Evolutionary conservation across 2,329 filamentous ascomycete genomes (phyloP), one percentile per base, ranked within the genome.

Genomic region (Podosphaera leucotricha): DNA sequence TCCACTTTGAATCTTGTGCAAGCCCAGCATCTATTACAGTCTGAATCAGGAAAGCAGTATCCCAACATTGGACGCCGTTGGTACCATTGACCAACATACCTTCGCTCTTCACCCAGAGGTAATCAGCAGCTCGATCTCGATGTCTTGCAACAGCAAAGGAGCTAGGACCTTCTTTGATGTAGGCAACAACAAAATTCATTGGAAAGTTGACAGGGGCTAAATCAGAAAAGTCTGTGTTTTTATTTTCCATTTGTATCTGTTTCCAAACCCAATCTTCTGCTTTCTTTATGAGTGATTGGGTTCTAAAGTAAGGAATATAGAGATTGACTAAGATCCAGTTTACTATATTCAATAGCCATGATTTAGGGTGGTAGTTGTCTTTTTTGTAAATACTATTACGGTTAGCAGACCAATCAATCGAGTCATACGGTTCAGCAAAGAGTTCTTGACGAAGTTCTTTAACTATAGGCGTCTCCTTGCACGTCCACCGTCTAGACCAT

Each of bases 41-140:
- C 59, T 93, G 85, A 28, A 94, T 83, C 16, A 79, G 64, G 57
- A 95, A 95, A 0, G 85, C 72, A 0, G 90, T 98, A 57, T 98
- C 90, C 90, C 90, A 98, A 50, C 77, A 80, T 60, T 98, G 90
- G 1, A 95, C 86, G n/a, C 90, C 90, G 53, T 98, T 95, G 7
- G 90, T 98, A 33, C 90, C 90, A 54, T 94, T 94, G 61, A 79
- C 79, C 41, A 95, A 68, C 82, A 98, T 84, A 5, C 90, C 90
- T 57, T 94, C 86, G 28, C 76, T 61, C 50, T 92, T 93, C 42
- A 98, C 68, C 86, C 90, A 98, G 24, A 98, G 61, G 48, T 78
- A 92, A 54, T 98, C 90, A 38, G 82, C 70, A 11, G 93, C 61
- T 2, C 84, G 74, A 54, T 94, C 82, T 7, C 82, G 66, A 55